These are phyloP conservation scores for Aegilops longissima DNA, from an alignment of 176 grass and related monocot genomes.

Conservation along the genomic window DNA sequence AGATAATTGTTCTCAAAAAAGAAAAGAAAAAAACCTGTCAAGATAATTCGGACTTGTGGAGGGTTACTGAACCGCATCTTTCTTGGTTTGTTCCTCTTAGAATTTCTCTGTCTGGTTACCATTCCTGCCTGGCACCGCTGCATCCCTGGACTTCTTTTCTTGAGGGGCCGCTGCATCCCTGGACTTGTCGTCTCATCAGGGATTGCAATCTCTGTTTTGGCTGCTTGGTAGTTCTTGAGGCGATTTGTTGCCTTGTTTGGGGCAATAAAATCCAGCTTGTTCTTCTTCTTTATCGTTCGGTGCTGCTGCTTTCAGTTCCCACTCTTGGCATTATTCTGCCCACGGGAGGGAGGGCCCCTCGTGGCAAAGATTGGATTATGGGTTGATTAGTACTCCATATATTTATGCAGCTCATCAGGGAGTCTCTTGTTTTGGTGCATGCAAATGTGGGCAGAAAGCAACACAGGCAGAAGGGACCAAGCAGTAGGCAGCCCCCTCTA, in stretches of 20 bases:
- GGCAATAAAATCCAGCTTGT: constrained; percentile 24
- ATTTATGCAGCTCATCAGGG: too few relatives aligned
- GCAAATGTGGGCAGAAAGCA: constrained; percentile 52
- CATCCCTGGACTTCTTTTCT: not conserved
- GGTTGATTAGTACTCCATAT: constrained; percentile 29
- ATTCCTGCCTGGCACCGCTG: not conserved
- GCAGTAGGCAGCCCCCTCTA: not conserved
- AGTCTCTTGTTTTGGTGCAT: constrained; percentile 30
- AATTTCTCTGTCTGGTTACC: not conserved
- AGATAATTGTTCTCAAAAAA: not conserved
- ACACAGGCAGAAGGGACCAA: constrained; percentile 25
- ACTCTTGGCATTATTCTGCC: constrained; percentile 40
- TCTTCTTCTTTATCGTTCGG: constrained; percentile 24
- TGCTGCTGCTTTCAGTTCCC: constrained; percentile 34
- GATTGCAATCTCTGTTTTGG: constrained; percentile 21
- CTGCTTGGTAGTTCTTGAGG: not conserved
- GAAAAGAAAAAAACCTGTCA: too few relatives aligned
- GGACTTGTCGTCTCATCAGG: not conserved
- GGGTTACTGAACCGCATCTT: not conserved
- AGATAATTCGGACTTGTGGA: not conserved
- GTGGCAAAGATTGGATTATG: constrained; percentile 44
- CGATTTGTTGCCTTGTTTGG: constrained; percentile 3
- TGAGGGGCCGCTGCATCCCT: too few relatives aligned
- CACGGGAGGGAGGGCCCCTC: not conserved
- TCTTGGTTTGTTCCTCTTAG: not conserved